Conservation (phyloP, 345 rosid species). For the Acer campestre region DNA sequence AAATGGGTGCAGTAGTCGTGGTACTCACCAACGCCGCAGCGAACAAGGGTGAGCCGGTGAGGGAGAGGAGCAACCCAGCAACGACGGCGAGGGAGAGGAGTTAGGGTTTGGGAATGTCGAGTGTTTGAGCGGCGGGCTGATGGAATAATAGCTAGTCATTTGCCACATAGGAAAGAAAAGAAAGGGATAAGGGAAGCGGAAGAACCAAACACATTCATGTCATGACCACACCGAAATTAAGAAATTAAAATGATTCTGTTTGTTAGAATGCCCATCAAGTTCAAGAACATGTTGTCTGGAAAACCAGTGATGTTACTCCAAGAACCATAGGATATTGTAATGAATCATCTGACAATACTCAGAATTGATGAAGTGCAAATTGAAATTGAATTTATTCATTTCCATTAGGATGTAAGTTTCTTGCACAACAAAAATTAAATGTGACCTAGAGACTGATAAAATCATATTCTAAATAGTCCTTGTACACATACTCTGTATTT, state of each 20-base stretch:
- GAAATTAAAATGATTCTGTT: too few relatives aligned
- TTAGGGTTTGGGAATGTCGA: neutral
- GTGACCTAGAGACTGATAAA: neutral
- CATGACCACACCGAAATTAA: neutral
- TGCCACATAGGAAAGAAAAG: neutral
- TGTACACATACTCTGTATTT: neutral
- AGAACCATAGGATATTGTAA: neutral
- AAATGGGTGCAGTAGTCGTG: too few relatives aligned
- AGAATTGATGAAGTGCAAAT: too few relatives aligned
- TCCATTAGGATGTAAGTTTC: neutral
- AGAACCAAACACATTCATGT: neutral
- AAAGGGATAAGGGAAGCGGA: neutral
- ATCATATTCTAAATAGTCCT: too few relatives aligned
- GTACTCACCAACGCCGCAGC: too few relatives aligned
- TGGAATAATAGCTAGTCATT: too few relatives aligned
- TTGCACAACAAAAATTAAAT: neutral
- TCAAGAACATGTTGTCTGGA: neutral
- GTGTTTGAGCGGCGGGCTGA: too few relatives aligned
- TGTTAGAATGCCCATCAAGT: neutral
- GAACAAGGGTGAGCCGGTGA: too few relatives aligned
- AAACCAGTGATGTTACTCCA: neutral
- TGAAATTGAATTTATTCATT: too few relatives aligned
- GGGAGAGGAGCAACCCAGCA: too few relatives aligned
- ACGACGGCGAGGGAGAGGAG: conserved; percentile 2
- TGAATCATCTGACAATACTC: too few relatives aligned